A percentile compares a stretch with the other conserved stretches of the same genome.
phyloP scores from a whole-genome alignment of 208 protist species.

The Histomonas meleagridis region DNA sequence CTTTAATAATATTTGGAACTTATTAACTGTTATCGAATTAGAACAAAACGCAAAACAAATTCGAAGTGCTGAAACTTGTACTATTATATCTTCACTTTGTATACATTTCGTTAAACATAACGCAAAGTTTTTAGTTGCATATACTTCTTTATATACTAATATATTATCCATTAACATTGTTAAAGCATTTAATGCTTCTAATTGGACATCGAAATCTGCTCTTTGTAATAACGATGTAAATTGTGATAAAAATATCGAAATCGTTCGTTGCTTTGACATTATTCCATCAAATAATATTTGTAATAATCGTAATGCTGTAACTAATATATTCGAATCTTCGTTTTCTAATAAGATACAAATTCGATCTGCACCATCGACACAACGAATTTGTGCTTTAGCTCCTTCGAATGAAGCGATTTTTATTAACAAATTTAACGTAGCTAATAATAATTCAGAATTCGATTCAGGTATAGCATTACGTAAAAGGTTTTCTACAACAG shows the following conservation, averaged over 20 bases:
- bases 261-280: not conserved
- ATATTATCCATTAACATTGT: slow-evolving; percentile 4
- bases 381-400: slow-evolving; percentile 1
- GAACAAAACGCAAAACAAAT: slow-evolving; percentile 21
- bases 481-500: not conserved
- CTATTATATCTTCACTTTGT: not conserved
- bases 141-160: slow-evolving; percentile 30
- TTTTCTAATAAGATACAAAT: not conserved
- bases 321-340: not conserved
- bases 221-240: not conserved
- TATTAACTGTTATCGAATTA: not conserved
- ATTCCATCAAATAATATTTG: not conserved
- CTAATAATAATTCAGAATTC: not conserved
- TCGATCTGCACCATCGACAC: not conserved
- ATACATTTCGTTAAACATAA: not conserved
- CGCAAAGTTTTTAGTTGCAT: not conserved
- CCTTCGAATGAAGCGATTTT: not conserved
- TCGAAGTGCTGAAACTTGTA: slow-evolving; percentile 19
- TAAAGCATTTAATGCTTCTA: not conserved
- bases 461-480: not conserved
- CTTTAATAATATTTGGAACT: not conserved
- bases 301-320: not conserved
- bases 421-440: not conserved
- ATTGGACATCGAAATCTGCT: not conserved
- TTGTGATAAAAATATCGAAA: not conserved